These are phyloP conservation scores for Fusarium sp. DNA, from an alignment of 2,329 filamentous ascomycete genomes.

Conservation along the genomic window DNA sequence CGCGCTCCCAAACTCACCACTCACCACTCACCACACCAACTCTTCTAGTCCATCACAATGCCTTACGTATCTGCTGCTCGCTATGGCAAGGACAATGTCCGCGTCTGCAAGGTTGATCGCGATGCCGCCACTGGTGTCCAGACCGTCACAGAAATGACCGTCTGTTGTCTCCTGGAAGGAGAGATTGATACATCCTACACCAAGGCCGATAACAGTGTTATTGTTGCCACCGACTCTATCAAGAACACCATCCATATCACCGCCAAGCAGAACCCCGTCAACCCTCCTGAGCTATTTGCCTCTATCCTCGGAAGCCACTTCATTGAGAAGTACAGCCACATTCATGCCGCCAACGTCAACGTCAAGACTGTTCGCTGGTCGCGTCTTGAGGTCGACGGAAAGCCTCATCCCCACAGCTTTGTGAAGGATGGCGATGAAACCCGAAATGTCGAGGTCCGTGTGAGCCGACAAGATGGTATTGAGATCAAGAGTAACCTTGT, in stretches of 20 bases:
- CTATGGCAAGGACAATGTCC: constrained; percentile 98
- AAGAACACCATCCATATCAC: constrained; percentile 98
- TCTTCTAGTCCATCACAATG: constrained; percentile 57
- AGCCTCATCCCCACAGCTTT: constrained; percentile 96
- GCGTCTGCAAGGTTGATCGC: constrained; percentile 92
- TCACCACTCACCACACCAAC: constrained; percentile 15
- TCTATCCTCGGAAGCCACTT: constrained; percentile 90
- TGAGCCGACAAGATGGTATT: constrained; percentile 77
- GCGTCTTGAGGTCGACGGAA: constrained; percentile 86
- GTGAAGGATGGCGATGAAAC: constrained; percentile 90
- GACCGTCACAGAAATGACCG: constrained; percentile 93
- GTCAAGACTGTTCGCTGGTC: constrained; percentile 92
- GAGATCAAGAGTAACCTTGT: constrained; percentile 82
- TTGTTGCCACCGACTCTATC: constrained; percentile 97
- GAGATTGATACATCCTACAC: constrained; percentile 94
- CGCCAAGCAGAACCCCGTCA: constrained; percentile 92
- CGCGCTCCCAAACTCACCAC: constrained; percentile 17
- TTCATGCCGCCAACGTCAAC: constrained; percentile 84
- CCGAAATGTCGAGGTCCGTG: constrained; percentile 81
- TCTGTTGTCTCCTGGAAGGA: constrained; percentile 92
- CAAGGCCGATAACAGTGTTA: constrained; percentile 89
- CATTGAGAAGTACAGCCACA: constrained; percentile 87
- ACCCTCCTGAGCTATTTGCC: constrained; percentile 92
- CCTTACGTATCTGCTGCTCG: constrained; percentile 73
- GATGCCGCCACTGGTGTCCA: constrained; percentile 83